Evolutionary conservation across 2,329 filamentous ascomycete genomes (phyloP).

Genomic region (Diaporthe nobilis): DNA sequence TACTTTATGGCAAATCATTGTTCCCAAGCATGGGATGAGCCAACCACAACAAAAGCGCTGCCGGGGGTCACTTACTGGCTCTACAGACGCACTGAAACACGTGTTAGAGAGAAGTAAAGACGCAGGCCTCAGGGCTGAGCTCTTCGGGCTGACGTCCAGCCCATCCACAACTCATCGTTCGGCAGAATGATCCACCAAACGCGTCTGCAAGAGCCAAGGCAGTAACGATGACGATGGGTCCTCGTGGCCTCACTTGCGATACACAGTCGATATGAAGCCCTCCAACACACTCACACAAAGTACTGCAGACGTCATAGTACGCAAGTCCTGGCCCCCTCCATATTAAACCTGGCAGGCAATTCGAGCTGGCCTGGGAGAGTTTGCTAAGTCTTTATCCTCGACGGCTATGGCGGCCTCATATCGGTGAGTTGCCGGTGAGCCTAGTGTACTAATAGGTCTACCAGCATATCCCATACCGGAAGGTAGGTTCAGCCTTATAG

Average conservation of each 20-base stretch:
- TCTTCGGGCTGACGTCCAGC: neutral
- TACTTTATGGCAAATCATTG: neutral
- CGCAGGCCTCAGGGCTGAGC: conserved; percentile 2
- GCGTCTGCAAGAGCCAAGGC: neutral
- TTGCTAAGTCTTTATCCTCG: neutral
- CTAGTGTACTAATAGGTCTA: neutral
- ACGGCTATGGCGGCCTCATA: neutral
- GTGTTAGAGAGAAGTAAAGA: conserved; percentile 17
- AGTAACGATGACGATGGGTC: neutral
- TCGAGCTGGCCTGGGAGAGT: neutral
- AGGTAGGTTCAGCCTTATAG: neutral
- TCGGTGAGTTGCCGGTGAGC: neutral
- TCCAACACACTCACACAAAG: neutral
- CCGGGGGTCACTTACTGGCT: neutral
- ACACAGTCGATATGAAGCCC: neutral
- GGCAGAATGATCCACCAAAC: neutral
- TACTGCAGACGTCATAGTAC: neutral
- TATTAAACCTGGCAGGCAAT: neutral
- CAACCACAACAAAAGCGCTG: neutral
- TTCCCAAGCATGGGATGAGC: neutral
- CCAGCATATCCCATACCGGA: neutral
- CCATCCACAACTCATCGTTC: neutral
- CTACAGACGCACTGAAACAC: conserved; percentile 10
- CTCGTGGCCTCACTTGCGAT: neutral
- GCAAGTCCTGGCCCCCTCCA: neutral